Conservation (phyloP, 495 filamentous ascomycete species). For the Penicillium waksmanii region DNA sequence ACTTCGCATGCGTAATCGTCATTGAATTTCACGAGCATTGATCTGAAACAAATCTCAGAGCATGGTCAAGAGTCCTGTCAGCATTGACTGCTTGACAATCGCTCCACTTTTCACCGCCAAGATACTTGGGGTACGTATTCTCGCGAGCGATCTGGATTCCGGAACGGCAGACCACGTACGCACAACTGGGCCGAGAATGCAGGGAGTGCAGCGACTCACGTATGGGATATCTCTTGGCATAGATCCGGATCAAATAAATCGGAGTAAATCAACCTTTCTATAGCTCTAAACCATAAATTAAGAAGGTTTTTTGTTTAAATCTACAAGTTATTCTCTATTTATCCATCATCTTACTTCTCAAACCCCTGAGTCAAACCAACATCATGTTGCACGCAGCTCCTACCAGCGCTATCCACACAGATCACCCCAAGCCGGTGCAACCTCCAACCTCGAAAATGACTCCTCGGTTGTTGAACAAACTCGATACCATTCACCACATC, state of each 20-base stretch:
- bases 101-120: background rate
- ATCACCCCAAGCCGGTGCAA: slow-evolving; percentile 9
- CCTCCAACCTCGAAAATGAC: slow-evolving; percentile 2
- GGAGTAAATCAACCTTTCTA: background rate
- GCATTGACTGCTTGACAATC: background rate
- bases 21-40: background rate
- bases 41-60: slow-evolving; percentile 6
- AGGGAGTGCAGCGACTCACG: slow-evolving; percentile 3
- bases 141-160: slow-evolving; percentile 2
- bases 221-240: slow-evolving; percentile 1
- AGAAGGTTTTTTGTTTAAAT: background rate
- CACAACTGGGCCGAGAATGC: slow-evolving; percentile 4
- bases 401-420: slow-evolving; percentile 8
- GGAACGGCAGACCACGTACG: slow-evolving; percentile 4
- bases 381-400: slow-evolving; percentile 18
- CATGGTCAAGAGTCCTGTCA: background rate
- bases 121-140: slow-evolving; percentile 6
- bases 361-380: background rate
- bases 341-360: background rate
- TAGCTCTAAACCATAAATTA: background rate
- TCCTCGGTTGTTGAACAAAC: slow-evolving; percentile 11
- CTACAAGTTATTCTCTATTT: background rate
- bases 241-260: slow-evolving; percentile 1
- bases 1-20: background rate
- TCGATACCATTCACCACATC: slow-evolving; percentile 19